Evolutionary conservation across 2,329 filamentous ascomycete species (phyloP), one percentile per base, ranked within the genome.

Genomic region (Sordariomycetes sp.): DNA sequence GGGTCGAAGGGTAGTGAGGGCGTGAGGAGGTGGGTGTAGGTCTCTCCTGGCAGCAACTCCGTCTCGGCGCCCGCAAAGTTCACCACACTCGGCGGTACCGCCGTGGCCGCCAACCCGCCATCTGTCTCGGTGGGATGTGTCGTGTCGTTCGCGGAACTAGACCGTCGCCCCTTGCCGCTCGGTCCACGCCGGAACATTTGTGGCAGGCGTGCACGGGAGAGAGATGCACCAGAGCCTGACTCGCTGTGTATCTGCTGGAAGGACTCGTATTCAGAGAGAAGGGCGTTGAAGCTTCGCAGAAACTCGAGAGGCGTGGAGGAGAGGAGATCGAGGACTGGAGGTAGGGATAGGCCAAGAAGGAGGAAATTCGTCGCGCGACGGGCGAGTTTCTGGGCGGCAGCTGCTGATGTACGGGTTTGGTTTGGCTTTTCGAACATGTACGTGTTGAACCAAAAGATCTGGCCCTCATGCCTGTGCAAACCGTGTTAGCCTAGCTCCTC

Each of bases 381-480:
- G 61, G 90, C 87, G 54, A 97, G 83, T 68, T 93, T 94, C 62
- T 88, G 85, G 3, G 84, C 76, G 60, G 95, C 89, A 68, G 95
- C 93, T 68, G 90, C 96, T 53, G 93, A 86, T 76, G 97, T 87
- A 67, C 87, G 86, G 56, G 81, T 76, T 37, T 97, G 79, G 70
- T 96, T 90, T 34, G 82, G 72, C 66, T 90, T 88, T 63, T 91
- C 89, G 72, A 96, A 96, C 67, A 96, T 88, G 61, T 96, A 83
- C 0, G 94, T 97, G 74, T 97, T 97, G 78, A 97, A 97, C 92
- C 94, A 97, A 76, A 96, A 97, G 50, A 96, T 86, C 60, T 90
- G 86, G 61, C 93, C 92, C 73, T 97, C 91, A 69, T 99, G 92
- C 32, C 90, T 96, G 69, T 56, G 58, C 6, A 8, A 32, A 32